Base-by-base conservation (phyloP, 1,139 yeast species). In the Suhomyces yuchorum region DNA sequence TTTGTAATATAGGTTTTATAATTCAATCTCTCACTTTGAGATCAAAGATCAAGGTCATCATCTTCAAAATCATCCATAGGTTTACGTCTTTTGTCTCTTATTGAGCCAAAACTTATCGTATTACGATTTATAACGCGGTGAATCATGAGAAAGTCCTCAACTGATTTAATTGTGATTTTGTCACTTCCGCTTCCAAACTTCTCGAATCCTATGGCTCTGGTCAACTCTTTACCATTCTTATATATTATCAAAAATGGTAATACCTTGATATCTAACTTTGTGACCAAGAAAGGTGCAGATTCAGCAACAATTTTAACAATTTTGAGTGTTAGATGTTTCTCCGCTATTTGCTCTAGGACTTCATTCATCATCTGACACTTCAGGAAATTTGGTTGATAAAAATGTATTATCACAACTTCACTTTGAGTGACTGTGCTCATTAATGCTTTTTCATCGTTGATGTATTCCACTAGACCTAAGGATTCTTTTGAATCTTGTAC, bases 211-310 rank as follows among this genome's bases (percentile, higher is more conserved):
- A 86, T 75, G 8, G 87, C 62, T 51, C 89, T 66, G 24, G 77
- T 73, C 3, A 71, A 60, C 58, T 87, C 92, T 41, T 73, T 66
- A 1, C 92, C 92, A 26, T 76, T 69, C 30, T 67, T 68, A 59
- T 84, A 88, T n/a, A 82, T 73, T 1, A 85, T 67, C 5, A 87
- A 83, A 57, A 84, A 85, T 0, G 96, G 96, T 8, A 89, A 71
- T 6, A 85, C 84, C 58, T 85, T 81, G 43, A 89, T 72, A 2
- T 72, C 69, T 41, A 89, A 72, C 57, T 81, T 83, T 1, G 81
- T 67, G 3, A 83, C 89, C 43, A 89, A 67, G 59, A 89, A 89
- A 2, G 96, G 91, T 1, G 92, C 87, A 23, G 77, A 68, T 38
- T 73, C 78, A 0, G 88, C 96, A 49, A 77, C 71, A n/a, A 87